Conservation (phyloP, 495 filamentous ascomycete genomes). For the Cairneyella variabilis region DNA sequence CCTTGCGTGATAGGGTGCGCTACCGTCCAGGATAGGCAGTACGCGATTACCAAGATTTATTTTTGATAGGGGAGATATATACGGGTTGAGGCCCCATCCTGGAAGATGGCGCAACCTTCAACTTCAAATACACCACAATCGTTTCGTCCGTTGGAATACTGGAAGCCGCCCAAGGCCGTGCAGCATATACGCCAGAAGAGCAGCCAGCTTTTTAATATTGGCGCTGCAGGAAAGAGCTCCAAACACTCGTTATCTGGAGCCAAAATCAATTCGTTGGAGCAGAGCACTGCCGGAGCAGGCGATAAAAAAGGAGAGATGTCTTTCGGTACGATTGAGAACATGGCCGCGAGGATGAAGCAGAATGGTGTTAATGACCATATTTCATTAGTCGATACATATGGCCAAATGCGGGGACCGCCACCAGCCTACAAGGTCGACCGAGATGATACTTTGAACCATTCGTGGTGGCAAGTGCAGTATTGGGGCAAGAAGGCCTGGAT, state of each 20-base stretch:
- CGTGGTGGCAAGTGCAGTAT: slow-evolving; percentile 46
- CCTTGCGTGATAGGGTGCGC: not conserved
- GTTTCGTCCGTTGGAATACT: slow-evolving; percentile 25
- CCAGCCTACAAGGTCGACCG: slow-evolving; percentile 16
- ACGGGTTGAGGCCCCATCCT: not conserved
- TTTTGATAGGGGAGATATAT: not conserved
- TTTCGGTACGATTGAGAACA: slow-evolving; percentile 6
- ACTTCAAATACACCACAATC: not conserved
- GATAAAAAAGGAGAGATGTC: slow-evolving; percentile 6
- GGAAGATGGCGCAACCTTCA: not conserved
- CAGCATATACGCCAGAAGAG: slow-evolving; percentile 17
- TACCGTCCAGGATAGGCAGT: too few relatives aligned
- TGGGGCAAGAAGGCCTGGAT: slow-evolving; percentile 47
- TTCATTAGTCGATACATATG: not conserved
- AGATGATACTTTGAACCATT: slow-evolving; percentile 12
- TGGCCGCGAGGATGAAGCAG: not conserved
- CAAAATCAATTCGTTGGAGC: not conserved
- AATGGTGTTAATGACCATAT: not conserved
- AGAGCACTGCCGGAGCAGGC: too few relatives aligned
- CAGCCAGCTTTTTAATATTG: slow-evolving; percentile 10
- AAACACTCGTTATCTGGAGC: slow-evolving; percentile 6
- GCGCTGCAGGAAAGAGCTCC: not conserved
- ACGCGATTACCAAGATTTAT: not conserved
- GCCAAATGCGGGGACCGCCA: slow-evolving; percentile 1
- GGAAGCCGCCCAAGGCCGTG: slow-evolving; percentile 23